Percentiles rank a stretch among this genome's conserved stretches.
phyloP scores from a whole-genome alignment of 192 early-diverging fungal species.

The Entophlyctis helioformis region DNA sequence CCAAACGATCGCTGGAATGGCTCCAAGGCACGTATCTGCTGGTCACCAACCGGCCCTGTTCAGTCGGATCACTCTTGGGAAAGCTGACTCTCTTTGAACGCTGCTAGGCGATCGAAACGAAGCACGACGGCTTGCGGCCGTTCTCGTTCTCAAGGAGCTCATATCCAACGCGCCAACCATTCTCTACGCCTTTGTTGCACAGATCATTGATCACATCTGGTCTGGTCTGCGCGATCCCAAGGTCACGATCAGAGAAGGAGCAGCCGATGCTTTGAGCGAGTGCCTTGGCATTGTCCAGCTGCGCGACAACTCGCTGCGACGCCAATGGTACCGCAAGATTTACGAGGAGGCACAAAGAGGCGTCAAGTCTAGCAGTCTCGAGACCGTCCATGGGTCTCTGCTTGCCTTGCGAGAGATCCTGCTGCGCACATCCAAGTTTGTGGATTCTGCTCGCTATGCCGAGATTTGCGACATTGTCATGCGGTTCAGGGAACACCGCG shows the following conservation, averaged over 20 bases:
- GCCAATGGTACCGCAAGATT: slow-evolving; percentile 49
- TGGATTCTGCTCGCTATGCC: slow-evolving; percentile 23
- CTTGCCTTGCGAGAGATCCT: slow-evolving; percentile 62
- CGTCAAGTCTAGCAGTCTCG: slow-evolving; percentile 18
- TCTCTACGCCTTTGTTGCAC: slow-evolving; percentile 58
- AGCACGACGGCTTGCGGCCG: slow-evolving; percentile 47
- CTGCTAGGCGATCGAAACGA: slow-evolving; percentile 5
- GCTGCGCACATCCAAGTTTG: slow-evolving; percentile 56
- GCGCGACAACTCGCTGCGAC: slow-evolving; percentile 44
- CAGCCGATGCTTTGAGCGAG: slow-evolving; percentile 55
- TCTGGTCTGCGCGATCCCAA: slow-evolving; percentile 51
- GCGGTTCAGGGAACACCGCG: slow-evolving; percentile 53
- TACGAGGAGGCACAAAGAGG: slow-evolving; percentile 59
- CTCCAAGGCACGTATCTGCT: slow-evolving; percentile 26
- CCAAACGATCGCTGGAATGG: slow-evolving; percentile 58
- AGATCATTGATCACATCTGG: slow-evolving; percentile 64
- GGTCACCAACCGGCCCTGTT: not conserved
- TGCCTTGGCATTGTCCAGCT: slow-evolving; percentile 58
- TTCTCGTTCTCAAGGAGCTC: slow-evolving; percentile 52
- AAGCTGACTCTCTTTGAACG: too few species aligned
- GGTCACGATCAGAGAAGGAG: slow-evolving; percentile 50
- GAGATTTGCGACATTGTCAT: slow-evolving; percentile 57
- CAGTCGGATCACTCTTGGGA: too few species aligned
- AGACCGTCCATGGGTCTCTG: slow-evolving; percentile 62
- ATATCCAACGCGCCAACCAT: slow-evolving; percentile 52